Evolutionary conservation across 1,284 basidiomycete species (phyloP).

Genomic region (Xerocomus minutiporus): DNA sequence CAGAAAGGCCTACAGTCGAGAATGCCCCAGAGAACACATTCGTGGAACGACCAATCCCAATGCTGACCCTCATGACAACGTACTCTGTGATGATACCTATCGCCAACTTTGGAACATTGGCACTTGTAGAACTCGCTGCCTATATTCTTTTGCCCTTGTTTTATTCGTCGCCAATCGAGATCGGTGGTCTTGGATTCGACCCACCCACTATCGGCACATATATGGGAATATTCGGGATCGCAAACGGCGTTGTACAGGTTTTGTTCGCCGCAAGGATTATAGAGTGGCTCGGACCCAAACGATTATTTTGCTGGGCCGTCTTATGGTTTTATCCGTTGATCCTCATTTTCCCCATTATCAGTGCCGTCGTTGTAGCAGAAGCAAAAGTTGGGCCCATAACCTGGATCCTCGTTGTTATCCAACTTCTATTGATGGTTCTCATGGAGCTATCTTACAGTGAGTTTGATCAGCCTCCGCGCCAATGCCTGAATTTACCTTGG

Average conservation of each 20-base stretch:
- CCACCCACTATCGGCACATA: not conserved
- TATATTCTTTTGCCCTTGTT: not conserved
- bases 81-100: not conserved
- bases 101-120: not conserved
- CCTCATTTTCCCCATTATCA: not conserved
- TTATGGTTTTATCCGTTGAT: not conserved
- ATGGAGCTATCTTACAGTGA: not conserved
- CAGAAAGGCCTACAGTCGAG: not conserved
- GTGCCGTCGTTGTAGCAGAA: not conserved
- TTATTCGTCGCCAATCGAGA: not conserved
- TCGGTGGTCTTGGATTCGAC: not conserved
- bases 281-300: not conserved
- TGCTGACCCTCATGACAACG: not conserved
- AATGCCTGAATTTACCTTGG: not conserved
- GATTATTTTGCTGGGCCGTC: not conserved
- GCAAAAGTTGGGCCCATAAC: not conserved
- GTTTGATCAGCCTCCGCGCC: not conserved
- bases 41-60: not conserved
- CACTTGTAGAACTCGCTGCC: not conserved
- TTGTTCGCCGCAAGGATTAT: not conserved
- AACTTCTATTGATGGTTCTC: not conserved
- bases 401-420: not conserved
- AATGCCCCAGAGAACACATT: not conserved
- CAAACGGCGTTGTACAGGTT: not conserved
- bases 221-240: not conserved